These are phyloP conservation scores for Globisporangium paroecandrum DNA, from an alignment of 352 stramenopile species.

Conservation along the genomic window DNA sequence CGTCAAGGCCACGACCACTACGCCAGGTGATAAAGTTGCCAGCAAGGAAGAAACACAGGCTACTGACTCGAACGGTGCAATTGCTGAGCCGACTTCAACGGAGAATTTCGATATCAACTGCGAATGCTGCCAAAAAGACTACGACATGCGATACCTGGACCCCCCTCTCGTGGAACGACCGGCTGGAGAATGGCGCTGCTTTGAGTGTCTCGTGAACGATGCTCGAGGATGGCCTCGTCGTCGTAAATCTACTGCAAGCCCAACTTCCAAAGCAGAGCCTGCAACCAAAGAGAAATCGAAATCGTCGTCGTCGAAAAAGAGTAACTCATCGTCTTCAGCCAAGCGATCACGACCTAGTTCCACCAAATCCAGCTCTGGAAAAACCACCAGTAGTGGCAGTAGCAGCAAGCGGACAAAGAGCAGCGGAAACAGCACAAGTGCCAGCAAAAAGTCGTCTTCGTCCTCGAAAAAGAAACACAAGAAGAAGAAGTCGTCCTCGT, in stretches of 20 bases:
- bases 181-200: constrained; percentile 78
- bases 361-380: constrained; percentile 43
- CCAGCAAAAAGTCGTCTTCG: constrained; percentile 53
- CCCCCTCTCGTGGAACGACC: constrained; percentile 73
- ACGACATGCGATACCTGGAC: constrained; percentile 84
- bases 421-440: constrained; percentile 49
- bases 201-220: constrained; percentile 87
- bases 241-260: constrained; percentile 28
- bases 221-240: constrained; percentile 74
- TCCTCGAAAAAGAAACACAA: constrained; percentile 64
- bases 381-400: constrained; percentile 27
- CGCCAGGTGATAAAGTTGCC: constrained; percentile 12
- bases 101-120: constrained; percentile 81
- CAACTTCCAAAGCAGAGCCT: constrained; percentile 19
- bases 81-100: neutral
- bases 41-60: constrained; percentile 5
- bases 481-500: constrained; percentile 66
- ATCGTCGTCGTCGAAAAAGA: constrained; percentile 26
- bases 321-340: constrained; percentile 36
- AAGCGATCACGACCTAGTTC: constrained; percentile 33
- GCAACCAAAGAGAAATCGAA: constrained; percentile 10
- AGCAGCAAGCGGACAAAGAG: constrained; percentile 42
- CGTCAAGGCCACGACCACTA: constrained; percentile 17
- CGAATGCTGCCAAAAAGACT: constrained; percentile 69
- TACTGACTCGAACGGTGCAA: neutral